Conservation (phyloP, 805 yeast genomes). For the Lipomyces yamanashiensis region DNA sequence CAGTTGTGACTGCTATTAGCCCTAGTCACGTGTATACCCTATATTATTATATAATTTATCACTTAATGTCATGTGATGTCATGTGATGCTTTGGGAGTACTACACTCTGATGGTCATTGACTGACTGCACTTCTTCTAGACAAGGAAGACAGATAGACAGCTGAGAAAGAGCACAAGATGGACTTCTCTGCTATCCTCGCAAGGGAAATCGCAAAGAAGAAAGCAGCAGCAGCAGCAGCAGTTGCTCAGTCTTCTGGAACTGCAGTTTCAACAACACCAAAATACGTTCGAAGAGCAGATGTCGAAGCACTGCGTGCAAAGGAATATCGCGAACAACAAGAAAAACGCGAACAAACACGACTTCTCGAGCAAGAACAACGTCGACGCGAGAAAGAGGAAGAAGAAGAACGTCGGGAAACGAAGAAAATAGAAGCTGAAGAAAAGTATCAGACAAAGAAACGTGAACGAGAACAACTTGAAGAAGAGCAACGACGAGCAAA, state of each 20-base stretch:
- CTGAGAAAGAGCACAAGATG: slow-evolving; percentile 47
- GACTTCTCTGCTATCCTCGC: slow-evolving; percentile 54
- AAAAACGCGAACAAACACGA: slow-evolving; percentile 28
- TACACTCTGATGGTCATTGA: not conserved
- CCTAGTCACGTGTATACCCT: slow-evolving; percentile 1
- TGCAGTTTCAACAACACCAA: slow-evolving; percentile 12
- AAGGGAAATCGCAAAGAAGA: slow-evolving; percentile 56
- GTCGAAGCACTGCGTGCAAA: slow-evolving; percentile 32
- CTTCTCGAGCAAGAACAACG: slow-evolving; percentile 38
- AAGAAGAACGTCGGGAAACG: slow-evolving; percentile 37
- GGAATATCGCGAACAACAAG: slow-evolving; percentile 37
- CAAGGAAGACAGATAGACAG: too few species aligned
- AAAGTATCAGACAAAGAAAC: slow-evolving; percentile 36
- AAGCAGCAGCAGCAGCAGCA: slow-evolving; percentile 39
- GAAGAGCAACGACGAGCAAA: slow-evolving; percentile 34
- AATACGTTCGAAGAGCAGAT: slow-evolving; percentile 34
- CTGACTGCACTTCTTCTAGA: too few species aligned
- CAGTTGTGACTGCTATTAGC: not conserved
- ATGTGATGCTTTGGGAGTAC: not conserved
- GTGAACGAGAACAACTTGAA: slow-evolving; percentile 33
- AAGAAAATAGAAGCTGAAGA: slow-evolving; percentile 37
- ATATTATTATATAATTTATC: not conserved
- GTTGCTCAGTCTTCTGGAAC: slow-evolving; percentile 7
- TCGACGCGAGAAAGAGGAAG: slow-evolving; percentile 43
- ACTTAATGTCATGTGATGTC: not conserved